Conservation (phyloP, 2,329 filamentous ascomycete species). For the Venturia oleaginea region DNA sequence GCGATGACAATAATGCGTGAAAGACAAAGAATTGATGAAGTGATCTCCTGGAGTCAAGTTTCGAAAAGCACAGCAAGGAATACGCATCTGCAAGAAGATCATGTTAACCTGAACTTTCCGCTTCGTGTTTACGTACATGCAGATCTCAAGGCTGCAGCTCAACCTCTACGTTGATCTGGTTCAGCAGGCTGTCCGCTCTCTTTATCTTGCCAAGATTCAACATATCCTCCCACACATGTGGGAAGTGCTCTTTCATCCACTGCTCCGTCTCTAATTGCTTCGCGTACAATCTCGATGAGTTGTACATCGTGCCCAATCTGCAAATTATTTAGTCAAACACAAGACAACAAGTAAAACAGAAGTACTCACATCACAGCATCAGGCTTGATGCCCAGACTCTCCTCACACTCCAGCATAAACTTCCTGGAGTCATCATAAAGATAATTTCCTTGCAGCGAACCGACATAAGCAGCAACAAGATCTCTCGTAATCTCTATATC, state of each 20-base stretch:
- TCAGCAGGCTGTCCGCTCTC: not conserved
- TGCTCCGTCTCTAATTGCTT: slow-evolving; percentile 2
- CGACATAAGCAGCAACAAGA: slow-evolving; percentile 70
- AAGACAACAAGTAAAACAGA: not conserved
- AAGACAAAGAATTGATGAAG: too few species aligned
- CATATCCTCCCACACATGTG: not conserved
- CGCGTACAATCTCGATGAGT: not conserved
- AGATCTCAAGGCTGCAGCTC: slow-evolving; percentile 2
- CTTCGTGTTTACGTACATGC: not conserved
- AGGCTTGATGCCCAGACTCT: slow-evolving; percentile 1
- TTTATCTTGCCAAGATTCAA: not conserved
- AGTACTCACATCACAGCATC: slow-evolving; percentile 13
- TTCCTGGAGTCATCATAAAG: not conserved
- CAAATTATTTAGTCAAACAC: not conserved
- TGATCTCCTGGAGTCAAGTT: too few species aligned
- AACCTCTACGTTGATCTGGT: not conserved
- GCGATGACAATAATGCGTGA: too few species aligned
- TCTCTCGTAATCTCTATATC: slow-evolving; percentile 67
- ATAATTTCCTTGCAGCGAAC: slow-evolving; percentile 60
- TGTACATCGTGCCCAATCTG: slow-evolving; percentile 9
- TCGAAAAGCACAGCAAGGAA: not conserved
- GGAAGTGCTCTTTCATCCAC: slow-evolving; percentile 5
- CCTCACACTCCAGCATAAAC: slow-evolving; percentile 5
- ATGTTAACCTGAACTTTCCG: not conserved
- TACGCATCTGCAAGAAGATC: not conserved